A percentile compares a stretch with the other conserved stretches of the same genome.
These are phyloP conservation scores for Yamadazyma olivae DNA, from an alignment of 805 yeast genomes.

Conservation along the genomic window DNA sequence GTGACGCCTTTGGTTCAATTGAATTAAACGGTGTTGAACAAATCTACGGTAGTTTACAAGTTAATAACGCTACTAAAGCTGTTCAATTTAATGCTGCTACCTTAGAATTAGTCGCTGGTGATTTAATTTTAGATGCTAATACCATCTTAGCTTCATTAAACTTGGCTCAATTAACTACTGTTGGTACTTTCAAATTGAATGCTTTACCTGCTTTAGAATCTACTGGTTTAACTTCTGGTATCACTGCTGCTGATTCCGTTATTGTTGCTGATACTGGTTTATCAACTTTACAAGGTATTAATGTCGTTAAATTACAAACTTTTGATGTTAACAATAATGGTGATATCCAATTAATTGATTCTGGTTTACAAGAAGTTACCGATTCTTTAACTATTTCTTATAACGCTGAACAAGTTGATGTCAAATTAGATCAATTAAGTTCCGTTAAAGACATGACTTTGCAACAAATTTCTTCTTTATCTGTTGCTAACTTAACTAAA, in stretches of 20 bases:
- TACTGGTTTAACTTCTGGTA: slow-evolving; percentile 65
- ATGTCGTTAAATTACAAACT: slow-evolving; percentile 41
- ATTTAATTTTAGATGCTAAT: slow-evolving; percentile 58
- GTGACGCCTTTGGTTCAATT: slow-evolving; percentile 55
- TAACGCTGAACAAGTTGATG: slow-evolving; percentile 77
- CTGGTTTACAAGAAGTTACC: slow-evolving; percentile 71
- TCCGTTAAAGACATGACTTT: slow-evolving; percentile 89
- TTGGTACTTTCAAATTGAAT: slow-evolving; percentile 74
- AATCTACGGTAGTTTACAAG: slow-evolving; percentile 71
- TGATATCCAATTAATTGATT: slow-evolving; percentile 67
- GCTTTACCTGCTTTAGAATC: slow-evolving; percentile 81
- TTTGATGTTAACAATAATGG: slow-evolving; percentile 91
- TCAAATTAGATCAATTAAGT: slow-evolving; percentile 62
- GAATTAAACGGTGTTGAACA: slow-evolving; percentile 72
- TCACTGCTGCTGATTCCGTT: slow-evolving; percentile 70
- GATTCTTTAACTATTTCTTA: slow-evolving; percentile 74
- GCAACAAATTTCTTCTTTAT: slow-evolving; percentile 73
- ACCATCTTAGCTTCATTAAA: slow-evolving; percentile 66
- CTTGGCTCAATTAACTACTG: slow-evolving; percentile 76
- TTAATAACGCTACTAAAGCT: slow-evolving; percentile 65
- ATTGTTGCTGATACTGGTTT: slow-evolving; percentile 72
- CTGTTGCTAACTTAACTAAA: slow-evolving; percentile 61
- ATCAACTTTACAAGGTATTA: slow-evolving; percentile 64
- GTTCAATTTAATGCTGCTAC: slow-evolving; percentile 72
- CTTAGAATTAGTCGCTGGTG: slow-evolving; percentile 71